Percentiles rank a stretch among this genome's conserved stretches.
Evolutionary conservation across 192 early-diverging fungal species (phyloP).

Genomic region (Coemansia sp.): DNA sequence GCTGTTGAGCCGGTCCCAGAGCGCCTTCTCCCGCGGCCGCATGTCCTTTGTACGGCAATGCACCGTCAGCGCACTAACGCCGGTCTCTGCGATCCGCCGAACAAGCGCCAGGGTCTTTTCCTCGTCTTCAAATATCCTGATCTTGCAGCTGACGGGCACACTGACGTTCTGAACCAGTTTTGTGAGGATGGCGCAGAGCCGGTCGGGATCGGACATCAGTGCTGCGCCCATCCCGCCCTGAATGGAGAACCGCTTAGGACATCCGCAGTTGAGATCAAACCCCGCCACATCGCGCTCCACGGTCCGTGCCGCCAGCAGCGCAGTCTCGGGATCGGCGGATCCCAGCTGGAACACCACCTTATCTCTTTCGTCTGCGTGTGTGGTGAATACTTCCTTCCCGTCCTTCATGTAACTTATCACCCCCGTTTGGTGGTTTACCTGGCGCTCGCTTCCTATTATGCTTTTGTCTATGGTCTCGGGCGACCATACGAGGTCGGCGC

Average conservation of each 20-base stretch:
- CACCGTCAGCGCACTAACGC: slow-evolving; percentile 82
- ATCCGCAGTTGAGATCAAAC: slow-evolving; percentile 98
- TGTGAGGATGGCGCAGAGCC: slow-evolving; percentile 71
- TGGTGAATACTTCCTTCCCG: slow-evolving; percentile 65
- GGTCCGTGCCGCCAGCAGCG: slow-evolving; percentile 78
- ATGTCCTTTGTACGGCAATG: slow-evolving; percentile 85
- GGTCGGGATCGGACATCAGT: slow-evolving; percentile 81
- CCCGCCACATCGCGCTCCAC: slow-evolving; percentile 88
- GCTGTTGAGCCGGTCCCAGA: slow-evolving; percentile 81
- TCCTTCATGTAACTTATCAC: slow-evolving; percentile 77
- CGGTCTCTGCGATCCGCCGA: slow-evolving; percentile 79
- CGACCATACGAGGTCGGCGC: slow-evolving; percentile 92
- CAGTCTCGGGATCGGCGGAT: slow-evolving; percentile 82
- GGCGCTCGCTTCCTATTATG: slow-evolving; percentile 71
- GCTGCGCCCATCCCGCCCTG: slow-evolving; percentile 94
- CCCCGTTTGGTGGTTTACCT: slow-evolving; percentile 71
- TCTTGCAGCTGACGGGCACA: slow-evolving; percentile 89
- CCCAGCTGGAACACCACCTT: slow-evolving; percentile 91
- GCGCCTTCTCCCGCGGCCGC: slow-evolving; percentile 74
- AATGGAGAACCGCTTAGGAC: slow-evolving; percentile 94
- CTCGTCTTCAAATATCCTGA: slow-evolving; percentile 71
- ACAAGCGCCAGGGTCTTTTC: slow-evolving; percentile 83
- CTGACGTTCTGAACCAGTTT: slow-evolving; percentile 71
- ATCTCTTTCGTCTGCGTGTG: slow-evolving; percentile 75
- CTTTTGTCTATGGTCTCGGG: slow-evolving; percentile 89